phyloP scores from a whole-genome alignment of 805 yeast genomes.

The Candida vartiovaarae region DNA sequence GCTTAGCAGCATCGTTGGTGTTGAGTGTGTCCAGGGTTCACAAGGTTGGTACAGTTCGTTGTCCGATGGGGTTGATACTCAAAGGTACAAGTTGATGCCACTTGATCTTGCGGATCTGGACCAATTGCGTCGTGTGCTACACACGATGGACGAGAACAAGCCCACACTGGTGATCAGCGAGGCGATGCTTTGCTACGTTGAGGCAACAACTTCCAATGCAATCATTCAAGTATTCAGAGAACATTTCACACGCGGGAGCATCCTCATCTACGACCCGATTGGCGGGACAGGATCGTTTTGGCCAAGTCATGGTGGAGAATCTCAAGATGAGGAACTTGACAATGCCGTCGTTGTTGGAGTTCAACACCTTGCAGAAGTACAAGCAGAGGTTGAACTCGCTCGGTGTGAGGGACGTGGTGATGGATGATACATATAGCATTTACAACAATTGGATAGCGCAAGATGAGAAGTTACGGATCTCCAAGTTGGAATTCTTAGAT shows the following conservation, averaged over 20 bases:
- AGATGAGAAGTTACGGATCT: constrained; percentile 34
- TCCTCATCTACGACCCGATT: constrained; percentile 52
- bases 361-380: constrained; percentile 29
- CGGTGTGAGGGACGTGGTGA: constrained; percentile 9
- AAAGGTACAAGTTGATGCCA: constrained; percentile 23
- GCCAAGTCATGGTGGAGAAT: constrained; percentile 47
- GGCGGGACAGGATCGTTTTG: constrained; percentile 47
- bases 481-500: constrained; percentile 45
- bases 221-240: constrained; percentile 30
- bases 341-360: constrained; percentile 31
- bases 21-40: constrained; percentile 4
- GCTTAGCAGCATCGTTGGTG: constrained; percentile 11
- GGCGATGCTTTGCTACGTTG: constrained; percentile 49
- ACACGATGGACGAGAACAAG: constrained; percentile 8
- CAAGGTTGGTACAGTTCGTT: constrained; percentile 23
- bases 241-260: constrained; percentile 16
- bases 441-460: constrained; percentile 26
- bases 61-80: background rate
- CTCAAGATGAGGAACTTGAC: constrained; percentile 37
- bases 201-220: constrained; percentile 32
- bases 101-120: constrained; percentile 29
- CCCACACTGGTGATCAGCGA: constrained; percentile 53
- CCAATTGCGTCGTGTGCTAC: constrained; percentile 23
- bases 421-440: constrained; percentile 29
- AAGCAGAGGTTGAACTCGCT: constrained; percentile 11